Evolutionary conservation across 2,329 filamentous ascomycete species (phyloP).

Genomic region (Monosporascus sp.): DNA sequence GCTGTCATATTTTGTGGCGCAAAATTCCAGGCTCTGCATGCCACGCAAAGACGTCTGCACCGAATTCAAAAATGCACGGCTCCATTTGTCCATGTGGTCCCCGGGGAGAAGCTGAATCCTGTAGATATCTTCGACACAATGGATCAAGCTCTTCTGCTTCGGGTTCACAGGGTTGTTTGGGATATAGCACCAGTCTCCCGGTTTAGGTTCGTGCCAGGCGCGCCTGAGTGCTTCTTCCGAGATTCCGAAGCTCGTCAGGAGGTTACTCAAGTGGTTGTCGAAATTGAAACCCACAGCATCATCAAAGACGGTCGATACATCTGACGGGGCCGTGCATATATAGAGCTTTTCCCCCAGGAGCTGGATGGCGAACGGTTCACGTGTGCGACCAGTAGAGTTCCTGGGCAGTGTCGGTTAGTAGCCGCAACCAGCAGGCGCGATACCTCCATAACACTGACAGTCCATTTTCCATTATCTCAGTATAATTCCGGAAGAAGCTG

Average conservation of each 20-base stretch:
- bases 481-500: too few relatives aligned
- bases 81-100: slow-evolving; percentile 1
- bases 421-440: too few relatives aligned
- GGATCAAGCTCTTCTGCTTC: slow-evolving; percentile 2
- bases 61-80: neutral
- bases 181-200: slow-evolving; percentile 6
- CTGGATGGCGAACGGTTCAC: neutral
- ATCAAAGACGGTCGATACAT: neutral
- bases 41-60: neutral
- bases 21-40: neutral
- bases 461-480: too few relatives aligned
- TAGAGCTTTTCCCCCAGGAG: slow-evolving; percentile 1
- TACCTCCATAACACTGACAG: too few relatives aligned
- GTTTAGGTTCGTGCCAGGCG: slow-evolving; percentile 5
- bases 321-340: neutral
- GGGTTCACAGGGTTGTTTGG: slow-evolving; percentile 6
- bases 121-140: slow-evolving; percentile 4
- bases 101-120: slow-evolving; percentile 6
- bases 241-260: neutral
- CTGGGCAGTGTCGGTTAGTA: too few relatives aligned
- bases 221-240: neutral
- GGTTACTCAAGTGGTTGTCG: neutral
- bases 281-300: neutral
- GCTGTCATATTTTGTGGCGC: too few relatives aligned
- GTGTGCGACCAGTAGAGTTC: neutral